phyloP scores from a whole-genome alignment of 495 filamentous ascomycete species.

The Hypoxylon fuscum region DNA sequence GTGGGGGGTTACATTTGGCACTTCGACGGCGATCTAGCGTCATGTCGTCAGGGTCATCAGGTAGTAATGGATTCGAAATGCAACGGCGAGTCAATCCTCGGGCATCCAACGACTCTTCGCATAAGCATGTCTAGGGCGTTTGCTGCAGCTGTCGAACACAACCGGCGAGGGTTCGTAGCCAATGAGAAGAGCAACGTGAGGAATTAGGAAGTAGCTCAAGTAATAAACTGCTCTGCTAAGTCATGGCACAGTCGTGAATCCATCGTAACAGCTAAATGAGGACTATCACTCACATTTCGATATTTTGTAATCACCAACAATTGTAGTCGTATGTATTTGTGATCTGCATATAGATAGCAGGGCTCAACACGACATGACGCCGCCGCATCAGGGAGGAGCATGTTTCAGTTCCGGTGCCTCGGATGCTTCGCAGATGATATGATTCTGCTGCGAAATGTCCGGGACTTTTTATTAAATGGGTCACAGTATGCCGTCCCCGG shows the following conservation, averaged over 20 bases:
- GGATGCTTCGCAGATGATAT: slow-evolving; percentile 14
- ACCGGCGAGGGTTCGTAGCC: not conserved
- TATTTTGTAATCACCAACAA: slow-evolving; percentile 3
- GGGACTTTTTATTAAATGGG: slow-evolving; percentile 7
- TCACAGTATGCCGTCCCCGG: not conserved
- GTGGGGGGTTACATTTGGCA: slow-evolving; percentile 37
- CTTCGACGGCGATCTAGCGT: slow-evolving; percentile 31
- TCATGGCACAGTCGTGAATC: slow-evolving; percentile 13
- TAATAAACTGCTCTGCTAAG: slow-evolving; percentile 16
- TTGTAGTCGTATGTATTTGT: slow-evolving; percentile 7
- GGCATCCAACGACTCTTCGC: not conserved
- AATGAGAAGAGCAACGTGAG: not conserved
- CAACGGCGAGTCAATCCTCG: slow-evolving; percentile 27
- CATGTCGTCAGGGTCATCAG: slow-evolving; percentile 23
- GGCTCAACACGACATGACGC: slow-evolving; percentile 18
- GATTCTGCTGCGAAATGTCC: slow-evolving; percentile 13
- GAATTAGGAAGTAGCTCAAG: not conserved
- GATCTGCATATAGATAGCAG: slow-evolving; percentile 12
- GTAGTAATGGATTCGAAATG: slow-evolving; percentile 20
- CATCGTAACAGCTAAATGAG: not conserved
- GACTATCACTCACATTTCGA: too few species aligned
- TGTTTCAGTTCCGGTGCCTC: slow-evolving; percentile 31
- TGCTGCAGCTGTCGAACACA: slow-evolving; percentile 4
- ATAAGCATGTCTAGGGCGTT: slow-evolving; percentile 11
- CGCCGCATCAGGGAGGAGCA: slow-evolving; percentile 23